Conservation (phyloP, 208 protist species). For the Trypanosoma boissoni region DNA sequence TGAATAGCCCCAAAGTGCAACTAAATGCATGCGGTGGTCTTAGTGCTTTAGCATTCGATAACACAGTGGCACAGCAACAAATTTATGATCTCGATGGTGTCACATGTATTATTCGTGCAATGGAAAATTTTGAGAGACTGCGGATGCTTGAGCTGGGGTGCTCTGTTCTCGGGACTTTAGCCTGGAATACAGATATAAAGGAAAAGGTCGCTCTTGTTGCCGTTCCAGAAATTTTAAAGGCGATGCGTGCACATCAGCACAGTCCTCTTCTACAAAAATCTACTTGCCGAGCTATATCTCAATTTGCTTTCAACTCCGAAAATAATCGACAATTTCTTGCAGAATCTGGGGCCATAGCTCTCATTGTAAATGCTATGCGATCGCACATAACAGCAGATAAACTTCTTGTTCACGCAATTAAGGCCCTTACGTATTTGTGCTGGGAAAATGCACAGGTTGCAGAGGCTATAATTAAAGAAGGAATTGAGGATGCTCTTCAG, state of each 20-base stretch:
- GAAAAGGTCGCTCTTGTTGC: slow-evolving; percentile 79
- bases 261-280: slow-evolving; percentile 90
- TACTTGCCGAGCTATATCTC: slow-evolving; percentile 87
- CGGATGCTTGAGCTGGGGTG: slow-evolving; percentile 91
- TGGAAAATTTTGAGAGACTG: slow-evolving; percentile 84
- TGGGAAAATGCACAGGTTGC: slow-evolving; percentile 89
- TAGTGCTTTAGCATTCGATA: slow-evolving; percentile 90
- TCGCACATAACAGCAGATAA: slow-evolving; percentile 82
- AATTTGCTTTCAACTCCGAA: slow-evolving; percentile 92
- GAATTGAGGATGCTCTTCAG: slow-evolving; percentile 76
- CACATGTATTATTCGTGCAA: slow-evolving; percentile 84
- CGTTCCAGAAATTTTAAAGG: slow-evolving; percentile 82
- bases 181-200: slow-evolving; percentile 92
- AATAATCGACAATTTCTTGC: slow-evolving; percentile 83
- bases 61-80: slow-evolving; percentile 83
- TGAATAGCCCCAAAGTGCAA: slow-evolving; percentile 81
- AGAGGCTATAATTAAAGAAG: slow-evolving; percentile 79
- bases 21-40: slow-evolving; percentile 90
- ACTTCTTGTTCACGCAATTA: slow-evolving; percentile 88
- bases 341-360: slow-evolving; percentile 80
- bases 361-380: slow-evolving; percentile 86
- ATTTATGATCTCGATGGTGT: slow-evolving; percentile 88
- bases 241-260: slow-evolving; percentile 75
- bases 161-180: slow-evolving; percentile 86
- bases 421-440: slow-evolving; percentile 91